Evolutionary conservation across 495 filamentous ascomycete species (phyloP), one percentile per base, ranked within the genome.

Genomic region (Xeromyces bisporus): DNA sequence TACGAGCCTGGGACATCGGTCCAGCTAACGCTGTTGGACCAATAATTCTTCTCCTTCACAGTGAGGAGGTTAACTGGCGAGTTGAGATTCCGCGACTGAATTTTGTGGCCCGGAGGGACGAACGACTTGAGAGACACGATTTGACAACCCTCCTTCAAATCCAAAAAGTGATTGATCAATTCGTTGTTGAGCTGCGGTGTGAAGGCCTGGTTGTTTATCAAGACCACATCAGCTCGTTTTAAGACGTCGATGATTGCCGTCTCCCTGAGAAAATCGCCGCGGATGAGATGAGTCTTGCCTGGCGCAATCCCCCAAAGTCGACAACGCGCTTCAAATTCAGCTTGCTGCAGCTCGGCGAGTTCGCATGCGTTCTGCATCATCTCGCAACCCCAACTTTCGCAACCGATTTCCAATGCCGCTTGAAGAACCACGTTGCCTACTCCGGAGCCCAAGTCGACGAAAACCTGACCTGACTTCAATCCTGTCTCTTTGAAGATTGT

Each of bases 181-280:
- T 75, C 68, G 45, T 80, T 77, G 55, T 96, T 97, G 33, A 93
- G 67, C 26, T 73, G 67, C 3, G 83, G 73, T 8, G 73, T 80
- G 51, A 97, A 97, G 13, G 80, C 89, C 55, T 96, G 81, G 53
- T 96, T 97, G 60, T 97, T 97, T 39, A 96, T 86, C 18, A 97
- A 66, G 14, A 97, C 69, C 15, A 94, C 83, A 50, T 97, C 89
- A 2, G 87, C 85, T 28, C 74, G 68, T 47, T 79, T 75, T 16
- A 97, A 57, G 15, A 77, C 68, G 21, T 68, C 64, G 28, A 74
- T 58, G 15, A 93, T 82, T 32, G 60, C 67, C 14, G 72, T 50
- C 42, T 77, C 79, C 41, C 71, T 69, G 17, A 87, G 66, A 46
- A 97, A 93, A 41, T 93, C 82, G 20, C 86, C 89, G 8, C 67